Percentiles rank a stretch among this genome's conserved stretches.
Conservation (phyloP, 1,284 basidiomycete species). For the Chalciporus piperatoides region DNA sequence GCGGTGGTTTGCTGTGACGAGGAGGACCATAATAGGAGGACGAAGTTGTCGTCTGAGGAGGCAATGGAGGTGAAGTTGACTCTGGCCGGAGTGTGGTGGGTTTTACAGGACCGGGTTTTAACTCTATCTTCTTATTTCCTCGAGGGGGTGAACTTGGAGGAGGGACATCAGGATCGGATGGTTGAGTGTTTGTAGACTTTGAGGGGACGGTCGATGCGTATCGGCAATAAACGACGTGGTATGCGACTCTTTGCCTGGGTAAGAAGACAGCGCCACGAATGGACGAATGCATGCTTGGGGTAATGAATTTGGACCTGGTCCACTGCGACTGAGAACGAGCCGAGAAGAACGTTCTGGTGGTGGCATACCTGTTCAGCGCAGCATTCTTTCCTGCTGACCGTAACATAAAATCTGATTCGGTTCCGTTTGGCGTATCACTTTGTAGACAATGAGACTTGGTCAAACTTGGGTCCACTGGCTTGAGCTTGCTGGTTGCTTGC, state of each 20-base stretch:
- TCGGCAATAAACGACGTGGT: conserved; percentile 8
- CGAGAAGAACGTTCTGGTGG: background rate
- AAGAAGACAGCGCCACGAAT: conserved; percentile 4
- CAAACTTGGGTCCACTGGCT: background rate
- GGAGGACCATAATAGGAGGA: conserved; percentile 27
- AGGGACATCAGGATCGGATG: conserved; percentile 17
- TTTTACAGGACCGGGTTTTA: conserved; percentile 64
- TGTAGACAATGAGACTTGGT: background rate
- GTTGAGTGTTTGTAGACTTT: conserved; percentile 20
- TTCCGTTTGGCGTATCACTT: conserved; percentile 10
- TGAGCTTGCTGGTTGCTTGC: background rate
- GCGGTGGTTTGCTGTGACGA: conserved; percentile 24
- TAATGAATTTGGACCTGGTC: conserved; percentile 22
- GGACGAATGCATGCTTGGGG: background rate
- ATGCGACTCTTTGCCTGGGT: conserved; percentile 3
- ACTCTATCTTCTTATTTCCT: conserved; percentile 60
- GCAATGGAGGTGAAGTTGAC: conserved; percentile 11
- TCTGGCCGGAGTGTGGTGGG: conserved; percentile 29
- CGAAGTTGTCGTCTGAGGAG: conserved; percentile 8
- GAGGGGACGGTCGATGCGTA: conserved; percentile 30
- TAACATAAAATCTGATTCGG: conserved; percentile 30
- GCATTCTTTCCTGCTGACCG: conserved; percentile 27
- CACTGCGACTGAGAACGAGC: conserved; percentile 8
- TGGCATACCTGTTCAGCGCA: conserved; percentile 28
- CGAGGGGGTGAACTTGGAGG: conserved; percentile 27